Evolutionary conservation across 2,329 filamentous ascomycete species (phyloP).

Genomic region (Drechslerella dactyloides): DNA sequence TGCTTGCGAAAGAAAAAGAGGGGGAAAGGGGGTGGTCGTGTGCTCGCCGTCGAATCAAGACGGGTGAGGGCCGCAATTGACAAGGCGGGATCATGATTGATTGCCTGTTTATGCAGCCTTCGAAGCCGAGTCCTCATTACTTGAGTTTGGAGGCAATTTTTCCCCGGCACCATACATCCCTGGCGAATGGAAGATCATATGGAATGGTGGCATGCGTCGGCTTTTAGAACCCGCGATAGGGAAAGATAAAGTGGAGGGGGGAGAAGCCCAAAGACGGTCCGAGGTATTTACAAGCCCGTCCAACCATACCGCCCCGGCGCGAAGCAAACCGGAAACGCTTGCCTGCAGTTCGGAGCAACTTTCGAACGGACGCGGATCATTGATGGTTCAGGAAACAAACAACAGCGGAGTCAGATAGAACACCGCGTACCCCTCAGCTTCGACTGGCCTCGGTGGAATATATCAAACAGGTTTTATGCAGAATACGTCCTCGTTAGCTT

Average conservation of each 20-base stretch:
- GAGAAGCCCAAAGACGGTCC: constrained; percentile 27
- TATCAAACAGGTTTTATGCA: constrained; percentile 24
- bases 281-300: constrained; percentile 18
- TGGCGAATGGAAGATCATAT: constrained; percentile 14
- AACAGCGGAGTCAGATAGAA: constrained; percentile 3
- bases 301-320: constrained; percentile 20
- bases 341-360: constrained; percentile 21
- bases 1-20: constrained; percentile 23
- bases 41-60: constrained; percentile 21
- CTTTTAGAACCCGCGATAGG: constrained; percentile 35
- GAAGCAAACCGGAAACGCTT: constrained; percentile 18
- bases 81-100: constrained; percentile 28
- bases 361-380: constrained; percentile 30
- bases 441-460: constrained; percentile 8
- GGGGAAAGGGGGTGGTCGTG: constrained; percentile 18
- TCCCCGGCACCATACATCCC: constrained; percentile 4
- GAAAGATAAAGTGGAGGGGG: constrained; percentile 25
- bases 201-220: constrained; percentile 22
- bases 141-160: background rate
- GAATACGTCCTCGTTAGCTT: constrained; percentile 4
- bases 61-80: constrained; percentile 7
- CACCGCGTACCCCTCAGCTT: constrained; percentile 1
- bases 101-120: constrained; percentile 7
- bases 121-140: constrained; percentile 1
- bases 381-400: constrained; percentile 28